These are phyloP conservation scores for Erythrobasidium hasegawianum DNA, from an alignment of 1,284 basidiomycete species.

Conservation along the genomic window DNA sequence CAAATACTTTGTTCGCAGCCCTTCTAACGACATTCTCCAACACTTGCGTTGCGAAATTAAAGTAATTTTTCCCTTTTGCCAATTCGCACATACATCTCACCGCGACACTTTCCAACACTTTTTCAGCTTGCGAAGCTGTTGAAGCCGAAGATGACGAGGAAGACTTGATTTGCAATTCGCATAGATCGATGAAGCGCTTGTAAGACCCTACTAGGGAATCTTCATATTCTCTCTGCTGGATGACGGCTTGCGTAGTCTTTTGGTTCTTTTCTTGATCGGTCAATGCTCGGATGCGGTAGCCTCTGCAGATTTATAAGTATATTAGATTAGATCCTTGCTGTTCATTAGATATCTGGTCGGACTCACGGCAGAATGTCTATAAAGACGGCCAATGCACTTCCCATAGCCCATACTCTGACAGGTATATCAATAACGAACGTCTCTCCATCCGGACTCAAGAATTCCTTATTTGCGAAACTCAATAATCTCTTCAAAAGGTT, in stretches of 20 bases:
- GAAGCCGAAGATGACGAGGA: not conserved
- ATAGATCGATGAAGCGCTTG: constrained; percentile 76
- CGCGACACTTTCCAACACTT: constrained; percentile 60
- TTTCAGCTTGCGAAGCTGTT: not conserved
- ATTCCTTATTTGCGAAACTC: constrained; percentile 70
- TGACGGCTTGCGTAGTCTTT: constrained; percentile 91
- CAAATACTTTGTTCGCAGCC: constrained; percentile 75
- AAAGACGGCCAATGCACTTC: constrained; percentile 90
- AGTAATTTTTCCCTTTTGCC: constrained; percentile 78
- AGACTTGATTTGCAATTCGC: constrained; percentile 77
- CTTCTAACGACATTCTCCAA: constrained; percentile 78
- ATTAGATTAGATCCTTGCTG: too few relatives aligned
- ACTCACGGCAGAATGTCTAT: constrained; percentile 94
- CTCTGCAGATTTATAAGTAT: too few relatives aligned
- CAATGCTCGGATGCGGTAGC: constrained; percentile 71
- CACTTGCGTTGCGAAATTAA: constrained; percentile 94
- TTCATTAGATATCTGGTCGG: too few relatives aligned
- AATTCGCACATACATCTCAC: constrained; percentile 85
- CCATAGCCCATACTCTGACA: constrained; percentile 80
- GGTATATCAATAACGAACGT: constrained; percentile 67
- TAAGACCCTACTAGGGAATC: constrained; percentile 89
- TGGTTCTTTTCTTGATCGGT: constrained; percentile 87
- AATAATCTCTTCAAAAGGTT: constrained; percentile 79
- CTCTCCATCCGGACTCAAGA: constrained; percentile 59
- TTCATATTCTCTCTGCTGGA: constrained; percentile 88